Percentiles rank a stretch among this genome's conserved stretches.
Evolutionary conservation across 140 eudicot species (phyloP).

Genomic region (Stevia rebaudiana): DNA sequence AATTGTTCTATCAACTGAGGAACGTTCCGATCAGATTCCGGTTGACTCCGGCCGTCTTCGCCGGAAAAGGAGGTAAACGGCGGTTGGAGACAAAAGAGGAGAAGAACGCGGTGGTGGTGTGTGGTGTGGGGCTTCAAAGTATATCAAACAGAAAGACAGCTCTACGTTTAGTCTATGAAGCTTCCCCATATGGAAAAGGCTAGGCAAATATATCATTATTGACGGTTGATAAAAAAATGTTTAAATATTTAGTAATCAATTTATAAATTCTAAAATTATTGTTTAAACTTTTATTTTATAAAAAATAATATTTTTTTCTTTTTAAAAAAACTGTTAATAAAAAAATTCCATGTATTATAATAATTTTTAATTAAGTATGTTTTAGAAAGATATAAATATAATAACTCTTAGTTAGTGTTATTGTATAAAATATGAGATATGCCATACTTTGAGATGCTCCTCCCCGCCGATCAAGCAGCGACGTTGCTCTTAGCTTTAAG

Average conservation of each 20-base stretch:
- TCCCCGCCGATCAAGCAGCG: neutral
- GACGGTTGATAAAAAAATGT: too few relatives aligned
- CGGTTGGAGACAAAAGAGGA: slow-evolving; percentile 13
- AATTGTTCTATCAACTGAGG: neutral
- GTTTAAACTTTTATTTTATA: too few relatives aligned
- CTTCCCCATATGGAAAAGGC: neutral
- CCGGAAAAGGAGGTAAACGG: slow-evolving; percentile 26
- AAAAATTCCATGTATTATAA: too few relatives aligned
- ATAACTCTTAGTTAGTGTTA: too few relatives aligned
- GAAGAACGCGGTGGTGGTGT: slow-evolving; percentile 29
- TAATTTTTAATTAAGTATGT: too few relatives aligned
- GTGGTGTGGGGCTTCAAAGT: slow-evolving; percentile 55
- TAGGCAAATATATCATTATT: too few relatives aligned
- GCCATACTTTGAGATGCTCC: neutral
- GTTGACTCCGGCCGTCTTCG: slow-evolving; percentile 24
- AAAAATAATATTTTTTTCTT: too few relatives aligned
- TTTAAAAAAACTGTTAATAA: too few relatives aligned
- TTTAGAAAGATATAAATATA: too few relatives aligned
- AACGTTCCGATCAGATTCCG: neutral
- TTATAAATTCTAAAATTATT: too few relatives aligned
- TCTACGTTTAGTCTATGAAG: slow-evolving; percentile 6
- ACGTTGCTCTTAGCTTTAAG: neutral
- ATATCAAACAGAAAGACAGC: slow-evolving; percentile 6
- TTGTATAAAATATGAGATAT: too few relatives aligned
- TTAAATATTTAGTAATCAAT: too few relatives aligned